These are phyloP conservation scores for Diaporthe citriasiana DNA, from an alignment of 2,329 filamentous ascomycete genomes.

Conservation along the genomic window DNA sequence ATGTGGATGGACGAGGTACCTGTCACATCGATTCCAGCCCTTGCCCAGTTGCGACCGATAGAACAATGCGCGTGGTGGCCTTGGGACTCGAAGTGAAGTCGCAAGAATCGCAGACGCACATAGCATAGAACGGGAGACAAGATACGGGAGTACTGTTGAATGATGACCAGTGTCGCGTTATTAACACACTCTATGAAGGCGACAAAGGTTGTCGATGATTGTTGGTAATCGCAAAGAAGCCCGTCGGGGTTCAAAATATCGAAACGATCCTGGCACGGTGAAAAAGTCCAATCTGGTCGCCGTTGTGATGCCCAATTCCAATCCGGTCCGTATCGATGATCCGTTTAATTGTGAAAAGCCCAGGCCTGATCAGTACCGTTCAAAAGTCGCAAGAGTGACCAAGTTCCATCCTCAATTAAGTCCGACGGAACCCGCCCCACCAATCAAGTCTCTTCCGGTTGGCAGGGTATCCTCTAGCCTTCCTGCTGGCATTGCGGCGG, in stretches of 20 bases:
- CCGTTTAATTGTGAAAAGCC: conserved; percentile 27
- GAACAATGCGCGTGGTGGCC: background rate
- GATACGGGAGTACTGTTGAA: conserved; percentile 37
- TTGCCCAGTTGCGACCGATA: background rate
- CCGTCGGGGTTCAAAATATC: conserved; percentile 8
- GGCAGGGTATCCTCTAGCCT: background rate
- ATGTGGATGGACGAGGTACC: background rate
- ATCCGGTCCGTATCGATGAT: conserved; percentile 6
- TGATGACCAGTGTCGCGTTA: conserved; percentile 29
- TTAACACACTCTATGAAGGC: conserved; percentile 33
- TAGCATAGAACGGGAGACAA: background rate
- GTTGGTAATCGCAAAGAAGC: conserved; percentile 23
- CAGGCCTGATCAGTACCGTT: conserved; percentile 14
- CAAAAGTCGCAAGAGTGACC: background rate
- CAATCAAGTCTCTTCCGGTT: background rate
- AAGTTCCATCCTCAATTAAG: background rate
- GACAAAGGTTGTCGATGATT: conserved; percentile 7
- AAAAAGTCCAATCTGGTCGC: conserved; percentile 38
- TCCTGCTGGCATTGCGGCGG: background rate
- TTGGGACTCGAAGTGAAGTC: background rate
- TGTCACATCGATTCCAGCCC: background rate
- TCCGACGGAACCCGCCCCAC: background rate
- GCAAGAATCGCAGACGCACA: background rate
- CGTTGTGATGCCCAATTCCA: conserved; percentile 26
- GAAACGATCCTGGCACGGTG: conserved; percentile 30